Evolutionary conservation across 2,329 filamentous ascomycete genomes (phyloP).

Genomic region (Colletotrichum endophyticum): DNA sequence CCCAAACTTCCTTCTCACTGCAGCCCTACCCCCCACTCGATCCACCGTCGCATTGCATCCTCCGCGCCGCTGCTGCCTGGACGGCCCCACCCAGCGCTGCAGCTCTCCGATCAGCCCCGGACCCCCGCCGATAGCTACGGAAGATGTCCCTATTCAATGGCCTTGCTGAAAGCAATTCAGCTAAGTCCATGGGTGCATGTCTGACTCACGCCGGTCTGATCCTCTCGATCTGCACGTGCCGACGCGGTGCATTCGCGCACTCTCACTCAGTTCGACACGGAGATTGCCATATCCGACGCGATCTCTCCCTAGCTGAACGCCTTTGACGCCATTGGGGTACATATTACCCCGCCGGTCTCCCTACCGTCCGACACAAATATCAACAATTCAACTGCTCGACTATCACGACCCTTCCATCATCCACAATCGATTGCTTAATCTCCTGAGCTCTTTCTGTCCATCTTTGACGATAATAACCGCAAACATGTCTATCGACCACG

Average conservation of each 20-base stretch:
- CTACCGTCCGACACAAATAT: not conserved
- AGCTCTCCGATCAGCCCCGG: not conserved
- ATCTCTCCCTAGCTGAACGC: not conserved
- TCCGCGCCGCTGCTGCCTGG: slow-evolving; percentile 2
- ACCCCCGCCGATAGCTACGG: not conserved
- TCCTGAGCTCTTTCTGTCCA: accelerated
- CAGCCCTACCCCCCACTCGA: not conserved
- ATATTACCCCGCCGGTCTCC: slow-evolving; percentile 1
- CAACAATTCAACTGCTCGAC: not conserved
- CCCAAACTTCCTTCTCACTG: not conserved
- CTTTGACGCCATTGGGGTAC: not conserved
- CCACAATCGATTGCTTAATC: not conserved
- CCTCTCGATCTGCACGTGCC: not conserved
- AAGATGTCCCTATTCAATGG: not conserved
- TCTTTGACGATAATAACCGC: not conserved
- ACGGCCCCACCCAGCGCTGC: not conserved
- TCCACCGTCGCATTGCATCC: not conserved
- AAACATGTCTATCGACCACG: slow-evolving; percentile 41
- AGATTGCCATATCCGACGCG: not conserved
- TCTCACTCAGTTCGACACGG: not conserved
- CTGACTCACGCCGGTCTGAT: not conserved
- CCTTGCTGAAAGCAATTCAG: not conserved
- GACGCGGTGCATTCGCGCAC: not conserved
- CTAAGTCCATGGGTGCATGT: not conserved
- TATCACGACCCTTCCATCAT: not conserved